These are phyloP conservation scores for Venturiaceae sp. DNA, from an alignment of 2,329 filamentous ascomycete genomes.

Conservation along the genomic window DNA sequence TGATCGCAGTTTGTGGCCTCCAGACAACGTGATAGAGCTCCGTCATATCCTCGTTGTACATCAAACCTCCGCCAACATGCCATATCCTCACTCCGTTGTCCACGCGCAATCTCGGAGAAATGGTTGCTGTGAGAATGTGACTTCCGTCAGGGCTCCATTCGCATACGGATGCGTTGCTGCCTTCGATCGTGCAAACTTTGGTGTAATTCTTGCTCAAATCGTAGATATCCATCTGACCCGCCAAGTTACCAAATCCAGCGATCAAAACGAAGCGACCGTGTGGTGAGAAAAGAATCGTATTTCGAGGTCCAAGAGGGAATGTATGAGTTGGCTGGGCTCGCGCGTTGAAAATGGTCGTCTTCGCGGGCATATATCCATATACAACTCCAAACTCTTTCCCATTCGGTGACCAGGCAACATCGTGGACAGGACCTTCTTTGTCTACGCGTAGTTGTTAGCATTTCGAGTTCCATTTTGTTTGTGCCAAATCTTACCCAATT, in stretches of 20 bases:
- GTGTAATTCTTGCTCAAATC: slow-evolving; percentile 88
- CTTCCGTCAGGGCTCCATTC: slow-evolving; percentile 95
- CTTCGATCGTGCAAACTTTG: slow-evolving; percentile 90
- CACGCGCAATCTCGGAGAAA: slow-evolving; percentile 85
- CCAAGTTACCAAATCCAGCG: slow-evolving; percentile 93
- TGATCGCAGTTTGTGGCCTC: slow-evolving; percentile 62
- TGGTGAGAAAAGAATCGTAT: slow-evolving; percentile 91
- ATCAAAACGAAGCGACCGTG: slow-evolving; percentile 88
- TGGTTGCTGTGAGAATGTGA: slow-evolving; percentile 95
- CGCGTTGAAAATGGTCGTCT: slow-evolving; percentile 95
- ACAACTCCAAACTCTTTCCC: slow-evolving; percentile 96
- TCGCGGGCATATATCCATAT: slow-evolving; percentile 98
- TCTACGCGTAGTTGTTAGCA: slow-evolving; percentile 38
- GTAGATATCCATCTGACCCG: slow-evolving; percentile 95
- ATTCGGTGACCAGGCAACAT: slow-evolving; percentile 97
- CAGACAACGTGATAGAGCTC: slow-evolving; percentile 85
- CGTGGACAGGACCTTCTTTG: slow-evolving; percentile 96
- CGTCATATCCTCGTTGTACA: slow-evolving; percentile 93
- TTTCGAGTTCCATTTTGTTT: neutral
- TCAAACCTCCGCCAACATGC: slow-evolving; percentile 78
- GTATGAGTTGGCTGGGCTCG: slow-evolving; percentile 73
- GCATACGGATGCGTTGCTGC: slow-evolving; percentile 90
- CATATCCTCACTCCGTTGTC: slow-evolving; percentile 95
- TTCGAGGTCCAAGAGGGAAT: slow-evolving; percentile 80
- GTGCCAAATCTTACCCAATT: slow-evolving; percentile 44